Evolutionary conservation across 305 asterid genomes (phyloP).

Genomic region (Rubia peregrina): DNA sequence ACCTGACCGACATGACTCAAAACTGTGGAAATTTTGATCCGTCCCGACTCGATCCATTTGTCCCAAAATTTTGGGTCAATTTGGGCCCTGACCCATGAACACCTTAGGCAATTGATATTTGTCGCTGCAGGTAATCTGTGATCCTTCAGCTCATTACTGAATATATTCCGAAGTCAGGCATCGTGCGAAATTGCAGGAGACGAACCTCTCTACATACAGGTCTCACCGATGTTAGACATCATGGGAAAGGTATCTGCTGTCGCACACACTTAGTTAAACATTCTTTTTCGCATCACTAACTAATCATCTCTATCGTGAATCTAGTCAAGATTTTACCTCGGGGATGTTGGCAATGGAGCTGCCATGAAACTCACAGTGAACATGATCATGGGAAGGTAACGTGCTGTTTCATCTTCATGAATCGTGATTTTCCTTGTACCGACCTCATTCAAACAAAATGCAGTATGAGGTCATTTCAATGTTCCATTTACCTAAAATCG

Average conservation of each 20-base stretch:
- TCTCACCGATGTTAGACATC: slow-evolving; percentile 62
- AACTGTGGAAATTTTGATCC: too few species aligned
- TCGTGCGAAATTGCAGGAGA: slow-evolving; percentile 53
- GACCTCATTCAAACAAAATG: slow-evolving; percentile 9
- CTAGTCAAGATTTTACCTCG: slow-evolving; percentile 93
- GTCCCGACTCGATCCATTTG: too few species aligned
- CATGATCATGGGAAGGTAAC: slow-evolving; percentile 98
- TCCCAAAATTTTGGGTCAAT: too few species aligned
- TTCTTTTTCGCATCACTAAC: slow-evolving; percentile 14
- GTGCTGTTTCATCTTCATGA: neutral
- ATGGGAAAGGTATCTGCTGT: slow-evolving; percentile 75
- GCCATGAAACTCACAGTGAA: slow-evolving; percentile 94
- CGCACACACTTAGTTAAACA: neutral
- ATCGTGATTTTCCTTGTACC: neutral
- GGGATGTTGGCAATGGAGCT: slow-evolving; percentile 93
- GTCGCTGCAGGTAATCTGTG: slow-evolving; percentile 63
- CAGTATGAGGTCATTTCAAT: slow-evolving; percentile 81
- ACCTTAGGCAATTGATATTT: slow-evolving; percentile 73
- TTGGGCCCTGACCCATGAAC: too few species aligned
- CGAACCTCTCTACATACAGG: slow-evolving; percentile 52
- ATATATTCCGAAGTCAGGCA: neutral
- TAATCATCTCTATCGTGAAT: slow-evolving; percentile 11
- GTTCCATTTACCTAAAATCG: neutral
- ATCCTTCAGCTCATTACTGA: neutral
- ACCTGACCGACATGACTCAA: too few species aligned